These are phyloP conservation scores for Debaryomyces castellii DNA, from an alignment of 805 yeast species.

Conservation along the genomic window DNA sequence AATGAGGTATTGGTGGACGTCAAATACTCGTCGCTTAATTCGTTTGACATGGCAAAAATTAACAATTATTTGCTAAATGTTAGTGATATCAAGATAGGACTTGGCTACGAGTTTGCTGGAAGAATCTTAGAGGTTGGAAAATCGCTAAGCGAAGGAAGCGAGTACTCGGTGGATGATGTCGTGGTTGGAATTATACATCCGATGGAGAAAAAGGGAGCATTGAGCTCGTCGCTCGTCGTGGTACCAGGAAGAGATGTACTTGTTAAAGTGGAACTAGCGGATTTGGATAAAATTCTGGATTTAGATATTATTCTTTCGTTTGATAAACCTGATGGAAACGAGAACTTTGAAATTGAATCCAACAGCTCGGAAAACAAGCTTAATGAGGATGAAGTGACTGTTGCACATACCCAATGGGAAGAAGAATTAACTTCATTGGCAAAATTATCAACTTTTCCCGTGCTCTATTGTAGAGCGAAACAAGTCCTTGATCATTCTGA, in stretches of 20 bases:
- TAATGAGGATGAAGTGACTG: not conserved
- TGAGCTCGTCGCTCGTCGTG: slow-evolving; percentile 55
- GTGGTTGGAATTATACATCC: slow-evolving; percentile 66
- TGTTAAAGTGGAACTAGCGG: slow-evolving; percentile 25
- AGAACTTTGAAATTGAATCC: slow-evolving; percentile 15
- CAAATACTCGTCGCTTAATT: slow-evolving; percentile 59
- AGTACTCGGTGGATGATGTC: slow-evolving; percentile 49
- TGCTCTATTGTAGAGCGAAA: slow-evolving; percentile 37
- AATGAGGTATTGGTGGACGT: slow-evolving; percentile 58
- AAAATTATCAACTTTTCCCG: slow-evolving; percentile 30
- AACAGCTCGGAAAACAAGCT: slow-evolving; percentile 2
- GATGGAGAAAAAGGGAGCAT: slow-evolving; percentile 51
- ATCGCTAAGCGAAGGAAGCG: slow-evolving; percentile 21
- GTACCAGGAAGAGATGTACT: slow-evolving; percentile 50
- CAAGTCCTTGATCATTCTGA: slow-evolving; percentile 31
- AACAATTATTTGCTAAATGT: slow-evolving; percentile 53
- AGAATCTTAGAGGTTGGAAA: slow-evolving; percentile 55
- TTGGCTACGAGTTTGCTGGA: slow-evolving; percentile 74
- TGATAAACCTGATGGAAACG: slow-evolving; percentile 5
- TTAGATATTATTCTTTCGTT: slow-evolving; percentile 24
- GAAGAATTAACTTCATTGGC: slow-evolving; percentile 28
- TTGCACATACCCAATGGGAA: slow-evolving; percentile 4
- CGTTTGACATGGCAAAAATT: slow-evolving; percentile 62
- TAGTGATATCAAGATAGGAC: slow-evolving; percentile 55
- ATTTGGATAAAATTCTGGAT: slow-evolving; percentile 16